Evolutionary conservation across 441 rosid species (phyloP), one percentile per base, ranked within the genome.

Genomic region (Syzygium malaccense): DNA sequence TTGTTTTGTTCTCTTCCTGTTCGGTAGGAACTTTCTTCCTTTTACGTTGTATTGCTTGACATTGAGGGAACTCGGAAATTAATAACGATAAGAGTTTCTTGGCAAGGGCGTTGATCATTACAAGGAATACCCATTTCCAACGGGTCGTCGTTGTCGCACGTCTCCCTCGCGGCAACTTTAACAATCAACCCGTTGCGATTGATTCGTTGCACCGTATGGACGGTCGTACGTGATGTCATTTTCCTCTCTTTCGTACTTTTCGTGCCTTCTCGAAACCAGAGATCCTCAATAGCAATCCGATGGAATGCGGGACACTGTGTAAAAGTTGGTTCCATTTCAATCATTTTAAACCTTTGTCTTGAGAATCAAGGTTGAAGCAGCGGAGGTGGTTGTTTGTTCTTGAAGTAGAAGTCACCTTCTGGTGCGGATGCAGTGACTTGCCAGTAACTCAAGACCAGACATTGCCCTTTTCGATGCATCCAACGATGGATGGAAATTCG

Each of bases 191-290:
- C 1, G 3, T 20, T 41, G 15, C 14, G 4, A 37, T 75, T 3
- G 17, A 75, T 75, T 41, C 3, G 2, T 1, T 3, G 0, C 3
- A 11, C 1, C n/a, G 13, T 6, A 25, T 7, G 5, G n/a, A 75
- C 51, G 9, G 9, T 13, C 8, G 10, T 37, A 75, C 8, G 51
- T 20, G 28, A 37, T 23, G 51, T 2, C n/a, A 12, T 75, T 75
- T 37, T 20, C 8, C 9, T 75, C 48, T 20, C 23, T 75, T 45
- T 37, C 6, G 25, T 13, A 23, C 14, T 2, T 23, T 20, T 6
- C 19, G 11, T 1, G 2, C 20, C 20, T 71, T 6, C 28, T 71
- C 15, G 15, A 37, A 71, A 11, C 5, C 4, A 5, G 2, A 20
- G 17, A 71, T 13, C 4, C 15, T 13, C 23, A 71, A 45, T 20